These are phyloP conservation scores for Alternaria sp. DNA, from an alignment of 2,329 filamentous ascomycete genomes.

Conservation along the genomic window DNA sequence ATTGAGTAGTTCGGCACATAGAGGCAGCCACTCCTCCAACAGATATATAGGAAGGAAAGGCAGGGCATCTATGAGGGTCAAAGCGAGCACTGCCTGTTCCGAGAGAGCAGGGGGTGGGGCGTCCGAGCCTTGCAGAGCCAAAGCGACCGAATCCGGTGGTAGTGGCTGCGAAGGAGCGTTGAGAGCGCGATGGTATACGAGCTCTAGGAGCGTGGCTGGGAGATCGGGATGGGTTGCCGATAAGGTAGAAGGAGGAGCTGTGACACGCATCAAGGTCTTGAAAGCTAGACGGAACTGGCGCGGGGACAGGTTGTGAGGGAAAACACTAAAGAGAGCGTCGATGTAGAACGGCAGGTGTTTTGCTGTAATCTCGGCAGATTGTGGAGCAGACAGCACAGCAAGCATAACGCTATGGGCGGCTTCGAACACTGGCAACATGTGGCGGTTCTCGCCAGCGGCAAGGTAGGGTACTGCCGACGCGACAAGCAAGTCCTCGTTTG, in stretches of 20 bases:
- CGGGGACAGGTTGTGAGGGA: constrained; percentile 77
- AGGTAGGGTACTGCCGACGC: constrained; percentile 78
- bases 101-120: constrained; percentile 59
- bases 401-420: constrained; percentile 84
- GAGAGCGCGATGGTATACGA: constrained; percentile 70
- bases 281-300: constrained; percentile 90
- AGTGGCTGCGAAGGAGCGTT: constrained; percentile 58
- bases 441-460: constrained; percentile 60
- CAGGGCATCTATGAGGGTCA: constrained; percentile 80
- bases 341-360: constrained; percentile 83
- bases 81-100: constrained; percentile 76
- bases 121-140: constrained; percentile 45
- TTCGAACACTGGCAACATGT: constrained; percentile 78
- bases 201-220: constrained; percentile 80
- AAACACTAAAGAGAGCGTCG: constrained; percentile 77
- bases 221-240: constrained; percentile 75
- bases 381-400: constrained; percentile 78
- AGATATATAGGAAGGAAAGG: constrained; percentile 73
- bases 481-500: constrained; percentile 75
- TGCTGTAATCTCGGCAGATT: constrained; percentile 73
- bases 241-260: constrained; percentile 78
- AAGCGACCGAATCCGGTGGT: constrained; percentile 47
- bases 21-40: constrained; percentile 80
- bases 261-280: constrained; percentile 81
- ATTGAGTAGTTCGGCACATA: constrained; percentile 72